phyloP scores from a whole-genome alignment of 345 rosid species.

The Citrus medica region DNA sequence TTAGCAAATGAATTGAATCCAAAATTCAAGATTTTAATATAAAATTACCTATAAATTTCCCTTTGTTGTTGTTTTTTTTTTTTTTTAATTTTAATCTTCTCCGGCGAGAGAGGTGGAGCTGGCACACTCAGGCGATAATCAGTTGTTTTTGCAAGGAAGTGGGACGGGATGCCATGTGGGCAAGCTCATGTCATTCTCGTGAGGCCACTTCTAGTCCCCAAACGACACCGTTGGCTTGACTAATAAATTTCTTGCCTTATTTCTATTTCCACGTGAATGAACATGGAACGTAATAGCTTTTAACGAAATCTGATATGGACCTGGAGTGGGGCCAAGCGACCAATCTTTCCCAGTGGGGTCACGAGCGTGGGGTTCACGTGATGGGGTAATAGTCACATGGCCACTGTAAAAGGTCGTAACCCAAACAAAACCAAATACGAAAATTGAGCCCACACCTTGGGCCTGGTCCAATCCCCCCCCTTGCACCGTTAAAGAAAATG shows the following conservation, averaged over 20 bases:
- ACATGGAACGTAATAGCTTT: too few relatives aligned
- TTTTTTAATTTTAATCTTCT: not conserved
- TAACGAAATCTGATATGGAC: too few relatives aligned
- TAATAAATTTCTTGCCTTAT: too few relatives aligned
- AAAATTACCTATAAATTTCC: not conserved
- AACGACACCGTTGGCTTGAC: not conserved
- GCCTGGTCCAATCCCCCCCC: not conserved
- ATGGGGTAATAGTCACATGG: not conserved
- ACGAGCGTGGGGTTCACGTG: not conserved
- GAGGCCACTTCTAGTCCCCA: slow-evolving; percentile 8
- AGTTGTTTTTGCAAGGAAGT: not conserved
- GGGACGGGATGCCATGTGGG: slow-evolving; percentile 20
- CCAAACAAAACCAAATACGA: not conserved
- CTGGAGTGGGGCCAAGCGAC: too few relatives aligned
- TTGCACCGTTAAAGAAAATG: not conserved
- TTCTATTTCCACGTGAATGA: not conserved
- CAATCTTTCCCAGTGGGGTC: not conserved
- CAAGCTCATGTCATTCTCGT: slow-evolving; percentile 22
- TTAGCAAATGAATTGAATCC: not conserved
- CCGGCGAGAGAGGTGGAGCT: not conserved
- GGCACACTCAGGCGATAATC: not conserved
- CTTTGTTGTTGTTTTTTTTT: not conserved
- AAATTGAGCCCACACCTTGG: not conserved
- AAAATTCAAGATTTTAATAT: not conserved
- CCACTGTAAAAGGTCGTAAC: not conserved